A percentile compares a stretch with the other conserved stretches of the same genome.
Evolutionary conservation across 208 protist species (phyloP).

Genomic region (Wallacemonas sp.): DNA sequence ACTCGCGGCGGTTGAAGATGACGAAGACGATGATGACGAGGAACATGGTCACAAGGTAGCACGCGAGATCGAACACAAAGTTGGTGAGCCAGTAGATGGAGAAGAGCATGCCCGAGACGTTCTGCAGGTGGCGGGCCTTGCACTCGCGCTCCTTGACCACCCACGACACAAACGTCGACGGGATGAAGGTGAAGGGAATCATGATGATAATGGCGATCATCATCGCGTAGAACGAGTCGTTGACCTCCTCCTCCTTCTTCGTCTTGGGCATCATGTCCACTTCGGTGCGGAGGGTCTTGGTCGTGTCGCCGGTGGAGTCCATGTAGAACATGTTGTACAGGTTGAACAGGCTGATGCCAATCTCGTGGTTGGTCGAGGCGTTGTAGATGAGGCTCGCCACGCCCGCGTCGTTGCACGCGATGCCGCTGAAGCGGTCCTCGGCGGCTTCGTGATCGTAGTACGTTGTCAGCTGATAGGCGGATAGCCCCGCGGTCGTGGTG

Average conservation of each 20-base stretch:
- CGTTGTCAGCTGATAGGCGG: conserved; percentile 34
- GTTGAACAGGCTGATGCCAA: conserved; percentile 36
- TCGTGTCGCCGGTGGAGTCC: conserved; percentile 13
- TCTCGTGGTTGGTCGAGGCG: conserved; percentile 42
- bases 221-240: conserved; percentile 38
- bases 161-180: conserved; percentile 64
- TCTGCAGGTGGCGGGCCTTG: conserved; percentile 70
- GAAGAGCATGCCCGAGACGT: conserved; percentile 62
- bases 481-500: conserved; percentile 23
- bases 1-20: conserved; percentile 63
- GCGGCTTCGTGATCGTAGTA: conserved; percentile 38
- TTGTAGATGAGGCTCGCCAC: conserved; percentile 55
- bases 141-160: conserved; percentile 79
- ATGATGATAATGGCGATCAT: conserved; percentile 64
- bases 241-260: conserved; percentile 29
- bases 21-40: conserved; percentile 61
- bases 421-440: conserved; percentile 39
- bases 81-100: conserved; percentile 78
- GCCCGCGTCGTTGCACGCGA: conserved; percentile 39
- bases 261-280: conserved; percentile 50
- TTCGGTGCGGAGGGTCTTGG: conserved; percentile 21
- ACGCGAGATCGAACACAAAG: conserved; percentile 73
- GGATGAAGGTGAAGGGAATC: conserved; percentile 77
- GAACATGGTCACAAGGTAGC: conserved; percentile 63
- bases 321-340: conserved; percentile 46